phyloP scores from a whole-genome alignment of 2,329 filamentous ascomycete species.

The Raffaelea arxii region DNA sequence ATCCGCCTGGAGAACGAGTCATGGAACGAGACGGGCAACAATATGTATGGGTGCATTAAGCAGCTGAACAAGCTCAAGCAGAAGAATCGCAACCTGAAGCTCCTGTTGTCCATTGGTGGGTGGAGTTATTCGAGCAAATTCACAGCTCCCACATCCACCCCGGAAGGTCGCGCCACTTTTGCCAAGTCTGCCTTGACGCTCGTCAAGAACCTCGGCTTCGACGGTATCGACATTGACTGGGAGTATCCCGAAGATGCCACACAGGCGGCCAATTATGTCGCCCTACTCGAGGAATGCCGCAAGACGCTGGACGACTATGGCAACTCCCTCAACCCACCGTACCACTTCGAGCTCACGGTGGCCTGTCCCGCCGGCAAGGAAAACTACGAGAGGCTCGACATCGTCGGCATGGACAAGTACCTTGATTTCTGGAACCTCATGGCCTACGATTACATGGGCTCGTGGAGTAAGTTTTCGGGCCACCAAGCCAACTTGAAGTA shows the following conservation, averaged over 20 bases:
- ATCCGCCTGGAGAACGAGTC: constrained; percentile 63
- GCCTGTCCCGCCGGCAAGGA: constrained; percentile 53
- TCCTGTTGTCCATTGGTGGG: constrained; percentile 79
- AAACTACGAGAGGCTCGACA: constrained; percentile 53
- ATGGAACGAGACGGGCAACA: constrained; percentile 64
- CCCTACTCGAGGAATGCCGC: constrained; percentile 48
- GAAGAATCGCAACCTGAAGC: constrained; percentile 71
- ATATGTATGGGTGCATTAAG: constrained; percentile 83
- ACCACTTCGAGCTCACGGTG: constrained; percentile 56
- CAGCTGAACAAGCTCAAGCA: constrained; percentile 80
- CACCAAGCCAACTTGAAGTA: constrained; percentile 71
- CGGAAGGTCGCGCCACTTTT: constrained; percentile 59
- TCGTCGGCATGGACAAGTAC: constrained; percentile 53
- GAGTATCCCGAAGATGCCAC: constrained; percentile 48
- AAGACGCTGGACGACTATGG: constrained; percentile 49
- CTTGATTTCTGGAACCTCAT: constrained; percentile 75
- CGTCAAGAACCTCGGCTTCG: constrained; percentile 72
- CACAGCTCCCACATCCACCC: constrained; percentile 60
- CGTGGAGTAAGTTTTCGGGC: constrained; percentile 62
- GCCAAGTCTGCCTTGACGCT: constrained; percentile 64
- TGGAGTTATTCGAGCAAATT: constrained; percentile 91
- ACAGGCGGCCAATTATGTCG: constrained; percentile 49
- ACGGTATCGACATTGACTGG: constrained; percentile 49
- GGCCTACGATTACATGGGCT: constrained; percentile 82
- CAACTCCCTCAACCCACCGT: constrained; percentile 26